Percentiles rank a stretch among this genome's conserved stretches.
These are phyloP conservation scores for Acacia crassicarpa DNA, from an alignment of 306 rosid species.

Conservation along the genomic window DNA sequence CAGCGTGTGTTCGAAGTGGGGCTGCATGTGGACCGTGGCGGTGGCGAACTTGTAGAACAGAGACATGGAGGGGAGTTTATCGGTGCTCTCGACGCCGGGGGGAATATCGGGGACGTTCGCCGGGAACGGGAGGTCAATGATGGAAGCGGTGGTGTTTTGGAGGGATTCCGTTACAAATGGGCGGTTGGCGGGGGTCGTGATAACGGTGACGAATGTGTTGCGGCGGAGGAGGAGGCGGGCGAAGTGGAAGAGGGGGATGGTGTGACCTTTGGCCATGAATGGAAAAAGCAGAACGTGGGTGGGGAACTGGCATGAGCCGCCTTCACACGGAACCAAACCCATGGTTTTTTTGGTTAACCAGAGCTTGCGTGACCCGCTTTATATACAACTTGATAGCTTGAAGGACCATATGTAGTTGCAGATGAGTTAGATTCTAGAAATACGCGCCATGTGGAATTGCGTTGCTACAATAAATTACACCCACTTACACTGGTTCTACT, in stretches of 20 bases:
- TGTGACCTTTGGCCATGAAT: constrained; percentile 67
- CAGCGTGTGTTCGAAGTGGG: constrained; percentile 40
- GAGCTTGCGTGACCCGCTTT: neutral
- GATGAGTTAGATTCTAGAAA: neutral
- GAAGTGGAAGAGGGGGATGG: constrained; percentile 54
- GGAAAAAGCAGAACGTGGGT: constrained; percentile 46
- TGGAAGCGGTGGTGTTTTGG: constrained; percentile 30
- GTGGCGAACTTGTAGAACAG: constrained; percentile 31
- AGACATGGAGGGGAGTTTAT: constrained; percentile 35
- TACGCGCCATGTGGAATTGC: neutral
- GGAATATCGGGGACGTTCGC: constrained; percentile 35
- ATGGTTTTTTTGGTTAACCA: neutral
- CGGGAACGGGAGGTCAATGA: constrained; percentile 40
- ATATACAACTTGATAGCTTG: neutral
- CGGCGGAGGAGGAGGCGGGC: constrained; percentile 47
- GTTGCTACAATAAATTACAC: neutral
- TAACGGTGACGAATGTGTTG: constrained; percentile 29
- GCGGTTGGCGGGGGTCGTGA: constrained; percentile 47
- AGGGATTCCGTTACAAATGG: constrained; percentile 40
- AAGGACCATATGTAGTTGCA: neutral
- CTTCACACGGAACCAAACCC: constrained; percentile 12
- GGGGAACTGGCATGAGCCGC: neutral
- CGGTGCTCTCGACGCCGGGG: constrained; percentile 43
- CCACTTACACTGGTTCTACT: too few relatives aligned
- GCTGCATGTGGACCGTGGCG: constrained; percentile 39